Evolutionary conservation across 2,329 filamentous ascomycete species (phyloP), one percentile per base, ranked within the genome.

Genomic region (Fusarium agapanthi): DNA sequence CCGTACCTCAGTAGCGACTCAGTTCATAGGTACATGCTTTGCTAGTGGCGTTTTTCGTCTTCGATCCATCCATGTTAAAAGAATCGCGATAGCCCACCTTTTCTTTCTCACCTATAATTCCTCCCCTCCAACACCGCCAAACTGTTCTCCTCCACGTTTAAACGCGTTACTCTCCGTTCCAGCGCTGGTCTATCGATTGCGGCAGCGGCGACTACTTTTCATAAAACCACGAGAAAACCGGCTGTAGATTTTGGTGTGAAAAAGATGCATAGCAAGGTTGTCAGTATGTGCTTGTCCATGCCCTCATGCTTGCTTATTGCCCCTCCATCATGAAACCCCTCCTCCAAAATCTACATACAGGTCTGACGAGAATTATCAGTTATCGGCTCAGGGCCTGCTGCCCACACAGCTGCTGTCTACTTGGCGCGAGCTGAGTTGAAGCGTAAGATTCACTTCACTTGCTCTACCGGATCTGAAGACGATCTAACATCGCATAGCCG

Each of bases 321-420:
- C 74, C 66, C 67, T 60, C 48, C 43, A 65, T 69, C 32, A 47
- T 45, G 45, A 69, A 63, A 56, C 51, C 41, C 45, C 51, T 55
- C 66, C 61, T 50, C 34, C 32, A 53, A 43, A 24, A 32, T 24
- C 38, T 26, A 50, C 37, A 34, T 26, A 50, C 37, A 34, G 44
- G 38, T 51, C 64, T 64, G 45, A 69, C 67, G 37, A 50, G 65
- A 51, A 26, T 51, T 35, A 71, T 66, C 65, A 91, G 89, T 95
- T 80, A 92, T 94, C 85, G 95, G 96, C 86, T 99, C 96, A 71
- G 96, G 96, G 86, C 96, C 96, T 72, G 96, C 95, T 77, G 96
- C 95, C 84, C 96, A 99, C 86, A 99, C 96, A 51, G 96, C 96
- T 71, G 96, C 96, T 82, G 91, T 99, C 81, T 99, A 99, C 85